A percentile compares a stretch with the other conserved stretches of the same genome.
Evolutionary conservation across 345 rosid genomes (phyloP).

Genomic region (Gossypium longicalyx): DNA sequence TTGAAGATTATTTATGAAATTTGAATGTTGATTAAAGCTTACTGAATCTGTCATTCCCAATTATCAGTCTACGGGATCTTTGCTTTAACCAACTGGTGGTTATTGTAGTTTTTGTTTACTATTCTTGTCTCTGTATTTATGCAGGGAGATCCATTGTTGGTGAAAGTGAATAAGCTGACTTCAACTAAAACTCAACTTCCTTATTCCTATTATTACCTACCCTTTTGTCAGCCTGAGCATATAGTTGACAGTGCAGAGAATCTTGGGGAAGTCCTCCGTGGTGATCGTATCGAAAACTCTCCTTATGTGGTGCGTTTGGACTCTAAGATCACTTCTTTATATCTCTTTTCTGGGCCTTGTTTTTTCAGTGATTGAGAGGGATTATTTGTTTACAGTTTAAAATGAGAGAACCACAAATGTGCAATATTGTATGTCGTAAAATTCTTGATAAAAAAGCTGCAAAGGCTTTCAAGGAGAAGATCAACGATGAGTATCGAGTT

Average conservation of each 20-base stretch:
- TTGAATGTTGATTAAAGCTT: neutral
- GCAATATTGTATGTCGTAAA: constrained; percentile 13
- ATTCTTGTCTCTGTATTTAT: constrained; percentile 12
- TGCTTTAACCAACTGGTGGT: neutral
- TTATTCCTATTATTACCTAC: constrained; percentile 70
- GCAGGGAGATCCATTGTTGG: constrained; percentile 76
- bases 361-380: neutral
- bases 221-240: constrained; percentile 52
- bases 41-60: neutral
- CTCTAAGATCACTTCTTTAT: neutral
- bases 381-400: constrained; percentile 9
- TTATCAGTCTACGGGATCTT: neutral
- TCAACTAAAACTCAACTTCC: constrained; percentile 96
- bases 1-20: neutral
- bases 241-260: constrained; percentile 86
- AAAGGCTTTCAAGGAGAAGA: constrained; percentile 75
- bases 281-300: constrained; percentile 17
- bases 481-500: constrained; percentile 75
- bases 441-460: constrained; percentile 32
- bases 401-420: constrained; percentile 20
- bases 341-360: neutral
- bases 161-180: constrained; percentile 86
- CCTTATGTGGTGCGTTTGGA: constrained; percentile 14
- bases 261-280: constrained; percentile 69
- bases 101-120: neutral